Conservation (phyloP, 768 basidiomycete genomes). For the Tylopilus balloui region DNA sequence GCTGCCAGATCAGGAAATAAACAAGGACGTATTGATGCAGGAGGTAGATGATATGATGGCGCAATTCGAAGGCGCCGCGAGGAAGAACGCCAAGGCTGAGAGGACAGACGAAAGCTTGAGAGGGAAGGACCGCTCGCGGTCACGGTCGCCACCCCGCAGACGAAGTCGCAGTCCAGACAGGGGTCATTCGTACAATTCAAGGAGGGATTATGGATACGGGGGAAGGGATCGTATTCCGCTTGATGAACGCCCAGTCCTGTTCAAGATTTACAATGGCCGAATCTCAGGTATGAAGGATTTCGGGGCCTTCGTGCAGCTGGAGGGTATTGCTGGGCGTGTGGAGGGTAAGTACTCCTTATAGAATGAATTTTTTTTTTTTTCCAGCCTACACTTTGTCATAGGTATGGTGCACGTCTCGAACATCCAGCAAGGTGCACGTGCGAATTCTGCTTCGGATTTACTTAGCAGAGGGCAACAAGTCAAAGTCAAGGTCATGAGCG, state of each 20-base stretch:
- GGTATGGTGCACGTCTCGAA: constrained; percentile 98
- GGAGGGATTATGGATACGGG: constrained; percentile 39
- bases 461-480: constrained; percentile 80
- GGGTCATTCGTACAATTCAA: constrained; percentile 43
- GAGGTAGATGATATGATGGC: constrained; percentile 90
- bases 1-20: constrained; percentile 61
- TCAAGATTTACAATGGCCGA: constrained; percentile 91
- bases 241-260: constrained; percentile 84
- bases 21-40: constrained; percentile 79
- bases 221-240: constrained; percentile 36
- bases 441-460: constrained; percentile 83
- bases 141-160: constrained; percentile 44
- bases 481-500: constrained; percentile 96
- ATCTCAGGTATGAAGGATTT: constrained; percentile 89
- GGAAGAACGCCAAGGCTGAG: constrained; percentile 48
- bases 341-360: constrained; percentile 64
- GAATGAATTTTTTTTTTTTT: not conserved
- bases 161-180: constrained; percentile 60
- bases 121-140: constrained; percentile 45
- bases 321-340: constrained; percentile 78
- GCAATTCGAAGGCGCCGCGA: constrained; percentile 63
- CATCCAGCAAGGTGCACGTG: constrained; percentile 80
- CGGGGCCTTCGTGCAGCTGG: constrained; percentile 88
- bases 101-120: constrained; percentile 45
- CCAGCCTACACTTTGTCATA: constrained; percentile 33